Base-by-base conservation (phyloP, 352 stramenopile species). In the Phytopythium kandeliae region DNA sequence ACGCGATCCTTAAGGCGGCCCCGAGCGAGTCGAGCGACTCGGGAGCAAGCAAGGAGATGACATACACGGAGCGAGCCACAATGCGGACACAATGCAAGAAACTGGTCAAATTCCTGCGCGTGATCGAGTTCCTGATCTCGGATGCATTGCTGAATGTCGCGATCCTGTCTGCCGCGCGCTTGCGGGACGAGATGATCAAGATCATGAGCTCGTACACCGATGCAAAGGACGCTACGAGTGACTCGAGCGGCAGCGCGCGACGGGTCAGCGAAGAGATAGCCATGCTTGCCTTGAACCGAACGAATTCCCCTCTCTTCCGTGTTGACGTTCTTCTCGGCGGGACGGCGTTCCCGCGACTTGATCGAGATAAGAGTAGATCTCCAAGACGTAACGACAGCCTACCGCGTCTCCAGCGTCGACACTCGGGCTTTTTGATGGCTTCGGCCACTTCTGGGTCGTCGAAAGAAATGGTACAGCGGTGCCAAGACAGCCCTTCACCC, bases 21-120 rank as follows among this genome's bases (percentile, higher is more conserved):
- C 17, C 16, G 11, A 21, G 12, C 15, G 6, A 26, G 12, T 33
- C 24, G 37, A 54, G 19, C 33, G 36, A 24, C 15, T 40, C 65
- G 10, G 56, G 68, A 19, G 47, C 60, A 5, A 61, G 75, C 22
- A 77, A 69, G 46, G 59, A 63, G n/a, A 97, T 98, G 85, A 97
- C 88, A 4, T 98, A 97, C 60, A 98, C 95, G n/a, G 92, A 98
- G 50, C 76, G 91, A 3, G 90, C 92, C 7, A 89, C 82, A 0
- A 89, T 98, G 67, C 80, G 86, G 15, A 90, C 80, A 0, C 87
- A 98, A 56, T 97, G 92, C 61, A 75, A 86, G n/a, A 84, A 86
- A 13, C 65, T 97, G 37, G 96, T 81, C 10, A 89, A 91, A 37
- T 97, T 98, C 53, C 68, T 98, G 2, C 83, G 89, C 2, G 66